Base-by-base conservation (phyloP, 2,329 filamentous ascomycete genomes). In the Paracoccidioides lutzii region DNA sequence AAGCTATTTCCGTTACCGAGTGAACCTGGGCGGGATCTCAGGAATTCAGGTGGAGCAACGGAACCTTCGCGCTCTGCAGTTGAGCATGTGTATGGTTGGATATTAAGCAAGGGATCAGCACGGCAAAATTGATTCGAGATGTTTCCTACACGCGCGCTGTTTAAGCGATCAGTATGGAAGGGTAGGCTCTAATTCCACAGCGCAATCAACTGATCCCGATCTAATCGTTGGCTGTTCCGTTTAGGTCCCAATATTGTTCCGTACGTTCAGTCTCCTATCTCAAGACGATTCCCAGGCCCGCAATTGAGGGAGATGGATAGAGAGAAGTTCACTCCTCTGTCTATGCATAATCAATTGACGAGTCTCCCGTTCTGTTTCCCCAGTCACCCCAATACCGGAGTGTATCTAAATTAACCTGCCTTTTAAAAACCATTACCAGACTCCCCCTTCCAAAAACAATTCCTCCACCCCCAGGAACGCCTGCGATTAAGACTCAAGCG, bases 151-250 rank as follows among this genome's bases (percentile, higher is more conserved):
- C 77, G 82, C 66, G 77, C 76, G 65, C 78, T 88, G 15, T 69
- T 87, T 41, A 83, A 83, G 74, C 84, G 88, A 64, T 93, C 88
- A 52, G 84, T 90, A 66, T 94, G 88, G 88, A 94, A 94, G 79
- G 88, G 88, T 90, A 72, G 62, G 73, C 32, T 30, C 41, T 0
- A 33, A 15, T 5, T 3, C 14, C 40, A 46, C 50, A 42, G 9
- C 46, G 37, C 15, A 14, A 33, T 45, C 45, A 42, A 14, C 22
- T 58, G 58, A 49, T 58, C 64, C 71, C 15, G n/a, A 15, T 33
- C 52, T 57, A 40, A 57, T 22, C 35, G 15, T 22, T 15, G 14
- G 6, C 38, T 7, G 40, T 35, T 62, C 33, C 71, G 49, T 46
- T 3, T 64, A 87, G 83, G 83, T 56, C 84, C 84, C 54, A 82